Percentiles rank a stretch among this genome's conserved stretches.
phyloP scores from a whole-genome alignment of 768 basidiomycete genomes.

The Boletus barrowsii region DNA sequence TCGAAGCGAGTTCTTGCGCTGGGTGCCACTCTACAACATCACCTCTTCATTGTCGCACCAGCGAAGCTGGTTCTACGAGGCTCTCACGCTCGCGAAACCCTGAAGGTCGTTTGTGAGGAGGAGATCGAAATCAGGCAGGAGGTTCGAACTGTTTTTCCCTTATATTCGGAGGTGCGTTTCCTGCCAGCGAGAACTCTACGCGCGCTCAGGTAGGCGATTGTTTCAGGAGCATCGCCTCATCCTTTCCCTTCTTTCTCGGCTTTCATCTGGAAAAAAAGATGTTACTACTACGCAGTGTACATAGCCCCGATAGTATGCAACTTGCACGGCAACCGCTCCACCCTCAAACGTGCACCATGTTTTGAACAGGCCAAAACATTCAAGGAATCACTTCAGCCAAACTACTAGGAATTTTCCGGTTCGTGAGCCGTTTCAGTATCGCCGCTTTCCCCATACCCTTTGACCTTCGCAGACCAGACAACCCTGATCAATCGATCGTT shows the following conservation, averaged over 20 bases:
- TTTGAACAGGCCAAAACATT: conserved; percentile 74
- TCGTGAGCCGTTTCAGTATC: conserved; percentile 37
- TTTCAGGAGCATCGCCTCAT: conserved; percentile 32
- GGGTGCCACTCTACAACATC: conserved; percentile 65
- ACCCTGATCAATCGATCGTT: conserved; percentile 35
- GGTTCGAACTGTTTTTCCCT: conserved; percentile 62
- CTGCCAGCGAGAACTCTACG: background rate
- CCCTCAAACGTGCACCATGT: conserved; percentile 53
- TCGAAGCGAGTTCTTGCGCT: conserved; percentile 70
- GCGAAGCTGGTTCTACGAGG: conserved; percentile 71
- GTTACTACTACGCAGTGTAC: no score
- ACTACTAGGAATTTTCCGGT: conserved; percentile 51
- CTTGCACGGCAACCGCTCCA: conserved; percentile 45
- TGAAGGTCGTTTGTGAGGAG: conserved; percentile 66
- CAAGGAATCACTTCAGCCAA: conserved; percentile 72
- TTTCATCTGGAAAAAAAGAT: no score
- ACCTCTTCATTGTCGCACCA: conserved; percentile 62
- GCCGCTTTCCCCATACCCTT: background rate
- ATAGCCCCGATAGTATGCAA: no score
- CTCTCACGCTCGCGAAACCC: conserved; percentile 64
- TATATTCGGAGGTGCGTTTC: conserved; percentile 58
- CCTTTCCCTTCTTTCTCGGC: conserved; percentile 35
- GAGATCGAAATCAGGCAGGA: conserved; percentile 58
- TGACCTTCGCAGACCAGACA: conserved; percentile 24
- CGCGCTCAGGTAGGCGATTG: conserved; percentile 6